Evolutionary conservation across 2,329 filamentous ascomycete genomes (phyloP).

Genomic region (Clonostachys solani): DNA sequence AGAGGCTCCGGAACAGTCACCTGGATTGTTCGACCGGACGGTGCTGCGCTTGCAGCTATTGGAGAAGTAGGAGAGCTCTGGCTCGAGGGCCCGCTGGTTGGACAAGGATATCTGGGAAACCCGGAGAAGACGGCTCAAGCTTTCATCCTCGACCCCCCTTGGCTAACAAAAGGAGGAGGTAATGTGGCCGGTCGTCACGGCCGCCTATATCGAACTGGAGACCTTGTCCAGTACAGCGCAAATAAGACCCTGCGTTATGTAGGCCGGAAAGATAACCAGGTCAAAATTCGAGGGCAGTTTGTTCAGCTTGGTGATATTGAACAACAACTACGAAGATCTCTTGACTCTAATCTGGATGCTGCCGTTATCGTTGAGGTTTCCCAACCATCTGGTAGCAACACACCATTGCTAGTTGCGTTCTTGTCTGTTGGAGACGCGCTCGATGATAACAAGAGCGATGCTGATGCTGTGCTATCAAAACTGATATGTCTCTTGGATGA

Average conservation of each 20-base stretch:
- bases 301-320: conserved; percentile 28
- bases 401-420: neutral
- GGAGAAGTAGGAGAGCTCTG: conserved; percentile 30
- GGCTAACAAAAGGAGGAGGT: conserved; percentile 13
- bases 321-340: conserved; percentile 35
- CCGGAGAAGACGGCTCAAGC: conserved; percentile 1
- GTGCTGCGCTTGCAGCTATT: conserved; percentile 15
- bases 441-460: neutral
- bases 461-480: neutral
- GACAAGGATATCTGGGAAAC: conserved; percentile 23
- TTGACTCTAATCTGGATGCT: conserved; percentile 26
- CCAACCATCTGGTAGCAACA: neutral
- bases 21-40: conserved; percentile 32
- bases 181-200: conserved; percentile 38
- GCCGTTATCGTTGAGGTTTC: conserved; percentile 26
- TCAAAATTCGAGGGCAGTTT: conserved; percentile 48
- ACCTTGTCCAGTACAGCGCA: conserved; percentile 36
- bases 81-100: conserved; percentile 45
- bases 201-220: conserved; percentile 43
- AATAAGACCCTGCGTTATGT: conserved; percentile 22
- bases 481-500: neutral
- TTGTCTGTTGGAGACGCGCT: neutral
- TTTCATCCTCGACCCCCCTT: conserved; percentile 52
- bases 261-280: conserved; percentile 45
- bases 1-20: conserved; percentile 3